Evolutionary conservation across 805 yeast genomes (phyloP), one percentile per base, ranked within the genome.

Genomic region (Metschnikowia colocasiae): DNA sequence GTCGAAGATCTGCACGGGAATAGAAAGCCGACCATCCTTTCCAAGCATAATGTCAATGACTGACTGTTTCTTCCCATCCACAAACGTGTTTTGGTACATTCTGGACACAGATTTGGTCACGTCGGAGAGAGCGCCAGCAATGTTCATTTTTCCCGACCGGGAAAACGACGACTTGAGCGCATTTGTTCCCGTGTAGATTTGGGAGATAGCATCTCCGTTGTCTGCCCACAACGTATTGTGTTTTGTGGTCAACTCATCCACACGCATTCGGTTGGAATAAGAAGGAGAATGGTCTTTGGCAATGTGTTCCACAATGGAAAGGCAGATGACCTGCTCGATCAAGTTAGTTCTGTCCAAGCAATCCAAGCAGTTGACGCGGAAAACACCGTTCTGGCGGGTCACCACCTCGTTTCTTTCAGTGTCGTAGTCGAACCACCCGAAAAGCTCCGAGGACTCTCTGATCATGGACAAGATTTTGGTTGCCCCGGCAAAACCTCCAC

Each of bases 81-180:
- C 91, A 67, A 94, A 94, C 53, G 95, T 92, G 68, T 94, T 94
- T 62, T 94, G 92, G 64, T 94, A 94, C 80, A 94, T 82, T 65
- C 99, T 76, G 35, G 95, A 84, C 7, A 94, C 96, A 0, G 97
- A 88, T 66, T 94, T 94, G 1, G 98, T 90, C 3, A 95, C 97
- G 68, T 94, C 99, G 0, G 96, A 86, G n/a, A 94, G 67, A 0
- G 97, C 97, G 30, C 98, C 97, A 0, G 98, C 98, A 46, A 94
- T 69, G 37, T 92, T 89, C 97, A 91, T 90, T 59, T 91, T 92
- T 20, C 99, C 99, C 25, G 87, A 83, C 61, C 99, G 79, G 1
- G 98, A 87, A 60, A 86, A 94, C 3, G 97, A 89, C 0, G 97
- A 87, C 65, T 94, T 94, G 16, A 94, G 69, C 6, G 87, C 79